Conservation (phyloP, 768 basidiomycete species). For the Boletus tomentosulus region DNA sequence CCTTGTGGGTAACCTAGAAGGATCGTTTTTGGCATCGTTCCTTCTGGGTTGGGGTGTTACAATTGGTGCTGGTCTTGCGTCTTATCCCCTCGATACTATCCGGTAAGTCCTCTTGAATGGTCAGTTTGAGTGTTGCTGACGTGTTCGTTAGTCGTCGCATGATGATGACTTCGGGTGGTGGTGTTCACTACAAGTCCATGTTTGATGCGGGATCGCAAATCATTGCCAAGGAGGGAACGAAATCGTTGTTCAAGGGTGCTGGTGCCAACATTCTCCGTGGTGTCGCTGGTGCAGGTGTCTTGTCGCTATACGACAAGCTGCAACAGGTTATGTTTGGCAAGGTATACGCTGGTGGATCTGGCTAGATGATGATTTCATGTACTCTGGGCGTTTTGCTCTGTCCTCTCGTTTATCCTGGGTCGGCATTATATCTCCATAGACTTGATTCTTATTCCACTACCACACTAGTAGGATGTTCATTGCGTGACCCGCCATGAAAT, state of each 20-base stretch:
- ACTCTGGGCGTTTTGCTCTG: conserved; percentile 28
- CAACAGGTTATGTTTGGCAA: conserved; percentile 97
- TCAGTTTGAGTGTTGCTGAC: not conserved
- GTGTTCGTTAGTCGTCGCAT: conserved; percentile 84
- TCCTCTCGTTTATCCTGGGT: conserved; percentile 26
- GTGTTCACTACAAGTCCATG: conserved; percentile 98
- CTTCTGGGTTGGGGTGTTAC: conserved; percentile 98
- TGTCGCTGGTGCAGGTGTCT: conserved; percentile 99
- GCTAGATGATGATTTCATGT: conserved; percentile 17
- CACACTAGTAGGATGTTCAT: conserved; percentile 4
- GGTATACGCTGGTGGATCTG: conserved; percentile 92
- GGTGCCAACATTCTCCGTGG: conserved; percentile 96
- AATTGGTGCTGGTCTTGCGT: conserved; percentile 98
- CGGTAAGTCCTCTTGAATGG: conserved; percentile 41
- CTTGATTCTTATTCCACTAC: conserved; percentile 31
- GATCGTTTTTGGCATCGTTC: conserved; percentile 97
- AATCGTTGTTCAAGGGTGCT: conserved; percentile 99
- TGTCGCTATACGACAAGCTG: conserved; percentile 98
- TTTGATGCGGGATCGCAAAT: conserved; percentile 95
- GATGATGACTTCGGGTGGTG: conserved; percentile 99
- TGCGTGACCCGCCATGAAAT: not conserved
- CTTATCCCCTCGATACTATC: conserved; percentile 90
- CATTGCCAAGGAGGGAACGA: conserved; percentile 89
- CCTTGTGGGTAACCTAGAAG: conserved; percentile 91
- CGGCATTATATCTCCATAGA: conserved; percentile 29